A percentile compares a stretch with the other conserved stretches of the same genome.
Conservation (phyloP, 257 asterid species). For the Ocimum tenuiflorum region DNA sequence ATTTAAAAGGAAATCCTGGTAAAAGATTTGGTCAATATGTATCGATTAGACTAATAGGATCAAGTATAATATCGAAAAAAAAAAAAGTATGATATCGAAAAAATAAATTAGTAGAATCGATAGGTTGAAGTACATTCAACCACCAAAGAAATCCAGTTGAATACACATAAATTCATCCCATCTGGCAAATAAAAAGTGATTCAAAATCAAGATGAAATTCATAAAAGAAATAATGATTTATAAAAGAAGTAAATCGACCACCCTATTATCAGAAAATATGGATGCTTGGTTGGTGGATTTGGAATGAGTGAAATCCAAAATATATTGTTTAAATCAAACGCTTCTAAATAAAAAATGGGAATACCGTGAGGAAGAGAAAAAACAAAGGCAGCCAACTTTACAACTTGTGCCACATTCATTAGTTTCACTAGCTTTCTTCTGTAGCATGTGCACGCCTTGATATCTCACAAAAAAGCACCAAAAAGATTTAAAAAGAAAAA, state of each 20-base stretch:
- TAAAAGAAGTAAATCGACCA: too few relatives aligned
- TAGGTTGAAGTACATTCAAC: not conserved
- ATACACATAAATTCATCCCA: not conserved
- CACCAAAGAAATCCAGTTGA: not conserved
- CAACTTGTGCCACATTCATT: constrained; percentile 10
- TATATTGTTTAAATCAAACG: too few relatives aligned
- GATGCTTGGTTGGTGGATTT: too few relatives aligned
- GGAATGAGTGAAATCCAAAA: too few relatives aligned
- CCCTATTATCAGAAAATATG: not conserved
- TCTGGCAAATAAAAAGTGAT: not conserved
- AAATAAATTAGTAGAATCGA: too few relatives aligned
- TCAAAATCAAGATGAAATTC: not conserved
- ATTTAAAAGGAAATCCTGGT: too few relatives aligned
- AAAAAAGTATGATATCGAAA: too few relatives aligned
- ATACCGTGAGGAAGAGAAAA: constrained; percentile 1
- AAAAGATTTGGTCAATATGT: too few relatives aligned
- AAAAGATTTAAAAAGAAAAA: too few relatives aligned
- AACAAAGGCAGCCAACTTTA: constrained; percentile 13
- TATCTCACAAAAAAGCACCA: not conserved
- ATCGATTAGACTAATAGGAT: too few relatives aligned
- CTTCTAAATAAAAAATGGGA: not conserved
- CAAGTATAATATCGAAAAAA: too few relatives aligned
- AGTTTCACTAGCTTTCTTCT: not conserved
- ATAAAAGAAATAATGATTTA: not conserved
- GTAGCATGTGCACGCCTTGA: constrained; percentile 13